These are phyloP conservation scores for Gypsophila paniculata DNA, from an alignment of 179 eudicot species.

Conservation along the genomic window DNA sequence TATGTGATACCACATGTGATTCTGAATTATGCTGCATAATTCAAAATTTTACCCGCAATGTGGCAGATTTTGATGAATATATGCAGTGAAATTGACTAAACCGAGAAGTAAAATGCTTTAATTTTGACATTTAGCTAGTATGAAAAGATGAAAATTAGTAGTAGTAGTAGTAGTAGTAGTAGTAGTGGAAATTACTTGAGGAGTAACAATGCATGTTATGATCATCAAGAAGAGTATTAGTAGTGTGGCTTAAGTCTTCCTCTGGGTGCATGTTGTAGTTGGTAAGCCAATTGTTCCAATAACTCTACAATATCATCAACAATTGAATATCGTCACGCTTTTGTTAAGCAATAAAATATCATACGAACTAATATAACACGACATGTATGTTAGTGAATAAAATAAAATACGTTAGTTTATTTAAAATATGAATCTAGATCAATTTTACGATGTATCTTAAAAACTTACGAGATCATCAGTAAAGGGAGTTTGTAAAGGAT, in stretches of 20 bases:
- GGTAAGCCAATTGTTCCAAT: slow-evolving; percentile 36
- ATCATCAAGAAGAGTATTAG: slow-evolving; percentile 23
- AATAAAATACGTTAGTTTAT: background rate
- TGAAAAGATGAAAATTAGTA: background rate
- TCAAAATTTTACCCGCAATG: too few relatives aligned
- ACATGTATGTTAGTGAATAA: background rate
- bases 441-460: too few relatives aligned
- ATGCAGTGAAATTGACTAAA: too few relatives aligned
- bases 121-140: background rate
- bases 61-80: too few relatives aligned
- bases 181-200: slow-evolving; percentile 15
- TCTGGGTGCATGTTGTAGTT: slow-evolving; percentile 29
- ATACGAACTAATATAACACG: too few relatives aligned
- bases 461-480: slow-evolving; percentile 31
- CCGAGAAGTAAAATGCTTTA: too few relatives aligned
- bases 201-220: slow-evolving; percentile 24
- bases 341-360: background rate
- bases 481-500: slow-evolving; percentile 17
- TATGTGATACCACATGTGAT: too few relatives aligned
- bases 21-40: too few relatives aligned
- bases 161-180: background rate
- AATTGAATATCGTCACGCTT: background rate
- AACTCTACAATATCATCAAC: slow-evolving; percentile 30
- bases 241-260: slow-evolving; percentile 25
- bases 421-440: background rate